A percentile compares a stretch with the other conserved stretches of the same genome.
phyloP scores from a whole-genome alignment of 2,329 filamentous ascomycete species.

The Macrophomina phaseolina region DNA sequence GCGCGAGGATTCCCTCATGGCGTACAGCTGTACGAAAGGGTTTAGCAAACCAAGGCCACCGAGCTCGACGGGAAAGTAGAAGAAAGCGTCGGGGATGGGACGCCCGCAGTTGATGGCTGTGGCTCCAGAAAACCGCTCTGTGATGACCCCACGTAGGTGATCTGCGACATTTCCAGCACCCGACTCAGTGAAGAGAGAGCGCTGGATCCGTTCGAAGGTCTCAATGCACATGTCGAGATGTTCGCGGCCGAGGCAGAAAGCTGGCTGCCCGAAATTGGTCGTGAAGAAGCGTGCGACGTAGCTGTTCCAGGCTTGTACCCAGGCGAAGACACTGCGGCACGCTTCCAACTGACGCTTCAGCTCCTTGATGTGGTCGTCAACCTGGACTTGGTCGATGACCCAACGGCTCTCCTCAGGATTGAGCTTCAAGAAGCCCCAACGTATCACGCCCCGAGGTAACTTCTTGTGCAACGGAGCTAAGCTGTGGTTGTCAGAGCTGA shows the following conservation, averaged over 20 bases:
- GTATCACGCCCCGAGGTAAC: constrained; percentile 60
- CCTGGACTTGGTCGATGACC: constrained; percentile 63
- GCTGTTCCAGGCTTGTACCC: constrained; percentile 66
- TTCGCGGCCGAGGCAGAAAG: constrained; percentile 59
- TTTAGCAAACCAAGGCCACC: constrained; percentile 56
- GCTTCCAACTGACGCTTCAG: constrained; percentile 63
- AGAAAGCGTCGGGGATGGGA: constrained; percentile 52
- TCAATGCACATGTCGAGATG: constrained; percentile 63
- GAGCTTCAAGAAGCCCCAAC: constrained; percentile 66
- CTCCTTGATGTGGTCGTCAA: constrained; percentile 65
- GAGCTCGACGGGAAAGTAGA: constrained; percentile 54
- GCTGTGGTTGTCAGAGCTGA: constrained; percentile 34
- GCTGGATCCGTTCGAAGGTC: constrained; percentile 60
- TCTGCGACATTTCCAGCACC: constrained; percentile 53
- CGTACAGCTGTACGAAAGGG: constrained; percentile 52
- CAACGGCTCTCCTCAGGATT: constrained; percentile 61
- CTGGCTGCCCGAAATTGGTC: constrained; percentile 63
- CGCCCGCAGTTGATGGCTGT: constrained; percentile 30
- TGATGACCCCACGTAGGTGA: constrained; percentile 54
- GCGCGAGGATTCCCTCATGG: constrained; percentile 41
- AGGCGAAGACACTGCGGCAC: constrained; percentile 62
- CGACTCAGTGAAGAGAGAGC: constrained; percentile 52
- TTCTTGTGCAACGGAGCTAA: constrained; percentile 32
- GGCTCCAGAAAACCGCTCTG: constrained; percentile 44
- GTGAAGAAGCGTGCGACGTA: constrained; percentile 63